A percentile compares a stretch with the other conserved stretches of the same genome.
phyloP scores from a whole-genome alignment of 441 rosid species.

The Isatis lusitanica region DNA sequence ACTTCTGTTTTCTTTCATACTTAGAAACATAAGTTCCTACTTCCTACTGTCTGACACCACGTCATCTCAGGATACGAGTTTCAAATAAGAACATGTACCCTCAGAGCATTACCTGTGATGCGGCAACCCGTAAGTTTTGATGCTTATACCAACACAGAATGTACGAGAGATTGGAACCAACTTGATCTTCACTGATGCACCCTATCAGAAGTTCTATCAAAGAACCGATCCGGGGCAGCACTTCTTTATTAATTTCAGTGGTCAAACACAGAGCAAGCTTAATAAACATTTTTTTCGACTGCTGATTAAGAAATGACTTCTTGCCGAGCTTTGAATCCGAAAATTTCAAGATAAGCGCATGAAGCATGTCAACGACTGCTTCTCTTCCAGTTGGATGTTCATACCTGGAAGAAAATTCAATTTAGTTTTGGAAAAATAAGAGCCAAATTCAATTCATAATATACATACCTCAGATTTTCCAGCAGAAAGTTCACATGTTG shows the following conservation, averaged over 20 bases:
- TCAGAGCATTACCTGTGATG: conserved; percentile 75
- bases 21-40: not conserved
- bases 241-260: conserved; percentile 63
- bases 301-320: conserved; percentile 53
- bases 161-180: conserved; percentile 48
- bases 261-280: conserved; percentile 66
- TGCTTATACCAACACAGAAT: conserved; percentile 74
- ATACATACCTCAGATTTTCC: conserved; percentile 67
- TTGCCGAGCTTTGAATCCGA: conserved; percentile 42
- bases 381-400: conserved; percentile 86
- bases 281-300: conserved; percentile 55
- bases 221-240: conserved; percentile 63
- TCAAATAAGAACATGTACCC: conserved; percentile 22
- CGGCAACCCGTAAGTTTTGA: conserved; percentile 58
- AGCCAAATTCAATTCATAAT: not conserved
- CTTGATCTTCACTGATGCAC: conserved; percentile 48
- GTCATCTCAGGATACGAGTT: not conserved
- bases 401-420: conserved; percentile 54
- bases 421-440: conserved; percentile 14
- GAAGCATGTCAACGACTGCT: conserved; percentile 90
- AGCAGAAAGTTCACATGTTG: conserved; percentile 72
- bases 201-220: conserved; percentile 63
- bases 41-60: conserved; percentile 16
- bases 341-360: conserved; percentile 60
- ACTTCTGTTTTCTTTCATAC: conserved; percentile 16